Evolutionary conservation across 1,284 basidiomycete species (phyloP), one percentile per base, ranked within the genome.

Genomic region (Sporisorium graminicola): DNA sequence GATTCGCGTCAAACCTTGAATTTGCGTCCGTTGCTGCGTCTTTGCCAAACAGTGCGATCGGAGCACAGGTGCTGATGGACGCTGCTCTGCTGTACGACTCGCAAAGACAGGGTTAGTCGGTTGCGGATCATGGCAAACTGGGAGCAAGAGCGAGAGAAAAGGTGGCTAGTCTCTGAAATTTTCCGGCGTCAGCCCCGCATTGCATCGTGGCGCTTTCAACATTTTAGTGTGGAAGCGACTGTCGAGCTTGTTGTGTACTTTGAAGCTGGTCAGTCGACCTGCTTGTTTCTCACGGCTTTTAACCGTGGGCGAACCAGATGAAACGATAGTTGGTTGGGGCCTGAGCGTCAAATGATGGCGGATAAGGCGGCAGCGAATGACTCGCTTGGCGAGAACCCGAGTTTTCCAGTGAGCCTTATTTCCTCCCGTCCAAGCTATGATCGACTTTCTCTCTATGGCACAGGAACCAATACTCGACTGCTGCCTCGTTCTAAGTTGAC

Each of bases 51-150:
- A 73, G 66, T 40, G 67, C 71, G 18, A 75, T 71, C 9, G 75
- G 75, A 5, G 75, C 75, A 20, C 71, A 78, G 54, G 67, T 78
- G 31, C 44, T 78, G 29, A 68, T 78, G 59, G 75, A 75, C 26
- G 71, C 75, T 20, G 64, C 65, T 3, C 64, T 78, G 50, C 35
- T 63, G 13, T 75, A 70, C 61, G 75, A 78, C 27, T 43, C 70
- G 24, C 67, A 64, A 20, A 59, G 70, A 14, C 26, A 56, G 16
- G 49, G 24, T 20, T 65, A 44, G 16, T n/a, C n/a, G n/a, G n/a
- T 12, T 18, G n/a, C 31, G 27, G 27, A 1, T n/a, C n/a, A n/a
- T n/a, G n/a, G n/a, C n/a, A n/a, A 53, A 18, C n/a, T 26, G 13
- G 18, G n/a, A 55, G 53, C 26, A 55, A 27, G 22, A 55, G 53